These are phyloP conservation scores for Prinsepia uniflora DNA, from an alignment of 306 rosid species.

Conservation along the genomic window DNA sequence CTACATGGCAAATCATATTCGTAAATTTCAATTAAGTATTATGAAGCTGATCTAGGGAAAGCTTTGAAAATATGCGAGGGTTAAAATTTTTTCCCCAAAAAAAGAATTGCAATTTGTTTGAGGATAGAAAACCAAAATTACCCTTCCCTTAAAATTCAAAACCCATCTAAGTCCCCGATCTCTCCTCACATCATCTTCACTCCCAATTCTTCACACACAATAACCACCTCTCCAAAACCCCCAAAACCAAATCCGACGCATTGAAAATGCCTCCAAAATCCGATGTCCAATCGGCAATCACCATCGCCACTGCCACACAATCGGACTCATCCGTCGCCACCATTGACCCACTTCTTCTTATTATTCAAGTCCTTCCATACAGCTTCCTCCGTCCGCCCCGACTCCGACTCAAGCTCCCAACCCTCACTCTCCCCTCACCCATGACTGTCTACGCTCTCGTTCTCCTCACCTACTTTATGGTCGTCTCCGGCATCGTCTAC, in stretches of 20 bases:
- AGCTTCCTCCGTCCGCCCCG: slow-evolving; percentile 61
- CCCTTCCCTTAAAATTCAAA: neutral
- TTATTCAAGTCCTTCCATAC: slow-evolving; percentile 50
- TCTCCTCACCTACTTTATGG: slow-evolving; percentile 95
- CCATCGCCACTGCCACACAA: slow-evolving; percentile 14
- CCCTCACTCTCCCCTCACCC: slow-evolving; percentile 44
- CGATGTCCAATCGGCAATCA: slow-evolving; percentile 23
- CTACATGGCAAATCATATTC: no score
- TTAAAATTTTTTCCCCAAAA: no score
- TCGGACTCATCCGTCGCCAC: slow-evolving; percentile 22
- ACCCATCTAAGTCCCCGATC: neutral
- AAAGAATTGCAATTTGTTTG: no score
- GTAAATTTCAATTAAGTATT: no score
- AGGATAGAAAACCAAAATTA: neutral
- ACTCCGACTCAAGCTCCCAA: slow-evolving; percentile 39
- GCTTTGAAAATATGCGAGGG: no score
- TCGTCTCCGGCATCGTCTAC: slow-evolving; percentile 88
- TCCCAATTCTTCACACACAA: neutral
- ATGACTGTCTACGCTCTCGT: slow-evolving; percentile 64
- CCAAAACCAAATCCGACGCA: neutral
- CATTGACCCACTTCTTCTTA: slow-evolving; percentile 40
- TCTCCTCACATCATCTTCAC: neutral
- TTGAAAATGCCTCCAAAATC: slow-evolving; percentile 44
- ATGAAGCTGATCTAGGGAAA: no score
- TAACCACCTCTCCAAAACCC: neutral